Evolutionary conservation across 225 moss, liverwort and hornwort species (phyloP).

Genomic region (Ulota crispa): DNA sequence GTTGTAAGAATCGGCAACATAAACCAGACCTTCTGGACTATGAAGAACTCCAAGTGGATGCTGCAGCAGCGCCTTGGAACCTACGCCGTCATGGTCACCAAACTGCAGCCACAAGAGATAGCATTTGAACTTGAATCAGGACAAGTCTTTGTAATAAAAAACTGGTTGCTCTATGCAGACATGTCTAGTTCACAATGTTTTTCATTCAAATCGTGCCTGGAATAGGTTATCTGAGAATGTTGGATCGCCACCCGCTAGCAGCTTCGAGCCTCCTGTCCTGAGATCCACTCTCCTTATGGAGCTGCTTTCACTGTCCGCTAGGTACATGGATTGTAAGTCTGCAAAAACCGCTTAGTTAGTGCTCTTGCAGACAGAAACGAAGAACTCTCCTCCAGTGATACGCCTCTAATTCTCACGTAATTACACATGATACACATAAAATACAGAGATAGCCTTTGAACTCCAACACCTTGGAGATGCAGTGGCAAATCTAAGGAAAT

Average conservation of each 20-base stretch:
- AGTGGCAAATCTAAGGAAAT: too few relatives aligned
- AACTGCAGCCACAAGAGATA: conserved; percentile 53
- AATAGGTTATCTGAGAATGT: conserved; percentile 87
- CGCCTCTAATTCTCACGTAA: background rate
- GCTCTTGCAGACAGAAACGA: background rate
- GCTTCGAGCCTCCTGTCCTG: conserved; percentile 72
- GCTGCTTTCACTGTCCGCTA: conserved; percentile 98
- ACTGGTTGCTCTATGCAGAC: background rate
- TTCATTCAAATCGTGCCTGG: conserved; percentile 47
- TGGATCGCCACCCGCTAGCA: conserved; percentile 91
- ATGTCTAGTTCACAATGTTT: background rate
- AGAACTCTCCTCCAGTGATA: background rate
- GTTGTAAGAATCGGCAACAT: conserved; percentile 96
- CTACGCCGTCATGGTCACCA: conserved; percentile 89
- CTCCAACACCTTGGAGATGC: too few relatives aligned
- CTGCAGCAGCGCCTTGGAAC: conserved; percentile 75
- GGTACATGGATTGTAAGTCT: conserved; percentile 67
- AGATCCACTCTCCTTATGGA: conserved; percentile 82
- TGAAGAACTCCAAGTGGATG: conserved; percentile 86
- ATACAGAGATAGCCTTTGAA: background rate
- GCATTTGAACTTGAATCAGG: background rate
- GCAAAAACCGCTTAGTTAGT: background rate
- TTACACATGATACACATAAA: background rate
- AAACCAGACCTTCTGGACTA: conserved; percentile 69
- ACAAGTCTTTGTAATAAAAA: background rate